Conservation (phyloP, 2,329 filamentous ascomycete species). For the Trichoderma koningii region DNA sequence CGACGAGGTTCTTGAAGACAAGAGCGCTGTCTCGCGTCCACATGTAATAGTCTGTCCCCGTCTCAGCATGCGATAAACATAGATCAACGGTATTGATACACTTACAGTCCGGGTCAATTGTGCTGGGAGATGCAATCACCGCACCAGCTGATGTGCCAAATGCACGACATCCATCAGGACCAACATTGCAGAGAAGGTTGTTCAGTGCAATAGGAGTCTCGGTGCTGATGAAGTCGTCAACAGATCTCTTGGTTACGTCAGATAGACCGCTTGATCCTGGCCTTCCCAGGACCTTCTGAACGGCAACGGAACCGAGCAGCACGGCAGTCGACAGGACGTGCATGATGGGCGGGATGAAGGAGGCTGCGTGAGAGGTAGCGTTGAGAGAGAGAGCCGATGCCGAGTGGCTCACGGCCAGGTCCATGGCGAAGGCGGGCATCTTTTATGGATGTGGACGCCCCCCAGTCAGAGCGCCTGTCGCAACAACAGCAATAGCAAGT, state of each 20-base stretch:
- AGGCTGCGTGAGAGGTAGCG: slow-evolving; percentile 32
- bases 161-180: slow-evolving; percentile 54
- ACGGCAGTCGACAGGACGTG: slow-evolving; percentile 53
- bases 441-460: neutral
- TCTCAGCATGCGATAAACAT: neutral
- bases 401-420: slow-evolving; percentile 28
- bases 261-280: slow-evolving; percentile 41
- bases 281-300: slow-evolving; percentile 54
- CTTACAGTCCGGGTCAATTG: slow-evolving; percentile 58
- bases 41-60: slow-evolving; percentile 68
- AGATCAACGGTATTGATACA: slow-evolving; percentile 3
- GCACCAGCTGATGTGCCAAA: slow-evolving; percentile 51
- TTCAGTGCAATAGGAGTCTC: slow-evolving; percentile 55
- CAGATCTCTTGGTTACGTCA: slow-evolving; percentile 45
- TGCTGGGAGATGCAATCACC: slow-evolving; percentile 61
- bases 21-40: slow-evolving; percentile 77
- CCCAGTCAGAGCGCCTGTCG: slow-evolving; percentile 9
- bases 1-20: slow-evolving; percentile 68
- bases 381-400: slow-evolving; percentile 37
- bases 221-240: slow-evolving; percentile 55
- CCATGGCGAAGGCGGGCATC: slow-evolving; percentile 25
- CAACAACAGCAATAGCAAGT: neutral
- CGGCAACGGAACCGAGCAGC: slow-evolving; percentile 53
- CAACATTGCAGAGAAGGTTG: slow-evolving; percentile 62
- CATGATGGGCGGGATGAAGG: slow-evolving; percentile 48